Base-by-base conservation (phyloP, 2,329 filamentous ascomycete genomes). In the Aspergillus neoniger region DNA sequence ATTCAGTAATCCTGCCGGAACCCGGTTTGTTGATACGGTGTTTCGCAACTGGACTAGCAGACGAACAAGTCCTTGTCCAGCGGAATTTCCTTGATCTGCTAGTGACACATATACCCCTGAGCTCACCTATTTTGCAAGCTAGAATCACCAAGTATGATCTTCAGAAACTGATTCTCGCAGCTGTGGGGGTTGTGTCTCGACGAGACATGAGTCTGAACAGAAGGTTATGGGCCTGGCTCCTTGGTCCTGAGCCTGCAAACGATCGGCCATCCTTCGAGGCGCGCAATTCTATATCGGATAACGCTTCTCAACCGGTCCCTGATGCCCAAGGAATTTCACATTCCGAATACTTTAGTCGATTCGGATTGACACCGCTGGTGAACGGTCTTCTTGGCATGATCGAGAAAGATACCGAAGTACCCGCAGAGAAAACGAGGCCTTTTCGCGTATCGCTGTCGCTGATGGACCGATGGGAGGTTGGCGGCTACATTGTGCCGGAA, bases 381-480 rank as follows among this genome's bases (percentile, higher is more conserved):
- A 84, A 83, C 47, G 91, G 92, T 19, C 81, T 98, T 10, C 80
- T 96, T 15, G 84, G 86, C 50, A 90, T 96, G 87, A 89, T 98
- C 62, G 83, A 85, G 50, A 79, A 82, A 17, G 77, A 81, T 44
- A 80, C 80, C 47, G 74, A 70, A 5, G 81, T 81, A 57, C 84
- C 90, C 1, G 76, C 84, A 0, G 91, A 96, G 70, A 85, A 88
- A 72, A 91, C 92, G 19, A 88, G 88, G 41, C 94, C 95, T 0
- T 97, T 96, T 72, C 88, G 93, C 59, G 91, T 98, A 64, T 96
- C 92, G 70, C 83, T 98, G 2, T 97, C 96, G 15, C 81, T 99
- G 55, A 98, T 99, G 95, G 95, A 99, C 77, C 88, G 93, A 60
- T 98, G 92, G 93, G 95, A 99, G 74, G 94, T 99, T 65, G 95